These are phyloP conservation scores for Teratosphaeria zuluensis DNA, from an alignment of 2,329 filamentous ascomycete species.

Conservation along the genomic window DNA sequence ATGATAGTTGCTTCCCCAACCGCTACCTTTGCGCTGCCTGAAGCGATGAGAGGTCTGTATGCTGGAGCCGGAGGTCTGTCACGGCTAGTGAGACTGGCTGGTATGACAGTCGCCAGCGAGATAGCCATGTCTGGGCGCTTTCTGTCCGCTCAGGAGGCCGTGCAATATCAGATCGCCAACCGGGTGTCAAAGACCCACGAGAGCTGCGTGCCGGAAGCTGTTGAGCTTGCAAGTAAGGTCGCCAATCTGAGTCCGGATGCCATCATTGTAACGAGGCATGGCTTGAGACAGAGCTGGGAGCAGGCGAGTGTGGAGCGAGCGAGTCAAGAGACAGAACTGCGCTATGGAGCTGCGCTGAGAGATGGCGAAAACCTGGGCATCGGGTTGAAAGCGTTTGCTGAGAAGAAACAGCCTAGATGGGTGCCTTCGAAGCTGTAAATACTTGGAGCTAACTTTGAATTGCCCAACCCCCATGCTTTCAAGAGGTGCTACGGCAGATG, in stretches of 20 bases:
- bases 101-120: conserved; percentile 59
- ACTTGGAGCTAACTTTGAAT: not conserved
- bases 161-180: conserved; percentile 28
- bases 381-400: conserved; percentile 64
- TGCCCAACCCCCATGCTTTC: not conserved
- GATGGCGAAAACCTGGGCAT: conserved; percentile 64
- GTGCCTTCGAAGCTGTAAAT: conserved; percentile 33
- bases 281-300: conserved; percentile 65
- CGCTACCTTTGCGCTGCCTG: conserved; percentile 45
- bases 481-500: not conserved
- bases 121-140: conserved; percentile 57
- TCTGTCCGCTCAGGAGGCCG: conserved; percentile 50
- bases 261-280: conserved; percentile 63
- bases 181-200: conserved; percentile 42
- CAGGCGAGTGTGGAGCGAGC: conserved; percentile 54
- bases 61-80: conserved; percentile 60
- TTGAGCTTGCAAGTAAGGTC: conserved; percentile 53
- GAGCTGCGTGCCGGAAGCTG: conserved; percentile 37
- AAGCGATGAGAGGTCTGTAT: conserved; percentile 46
- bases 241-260: conserved; percentile 59
- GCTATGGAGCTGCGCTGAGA: conserved; percentile 51
- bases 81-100: conserved; percentile 55
- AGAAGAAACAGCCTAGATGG: conserved; percentile 63
- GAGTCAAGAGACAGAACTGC: conserved; percentile 48
- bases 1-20: conserved; percentile 44